Evolutionary conservation across 2,329 filamentous ascomycete genomes (phyloP).

Genomic region (Leptodontidium sp.): DNA sequence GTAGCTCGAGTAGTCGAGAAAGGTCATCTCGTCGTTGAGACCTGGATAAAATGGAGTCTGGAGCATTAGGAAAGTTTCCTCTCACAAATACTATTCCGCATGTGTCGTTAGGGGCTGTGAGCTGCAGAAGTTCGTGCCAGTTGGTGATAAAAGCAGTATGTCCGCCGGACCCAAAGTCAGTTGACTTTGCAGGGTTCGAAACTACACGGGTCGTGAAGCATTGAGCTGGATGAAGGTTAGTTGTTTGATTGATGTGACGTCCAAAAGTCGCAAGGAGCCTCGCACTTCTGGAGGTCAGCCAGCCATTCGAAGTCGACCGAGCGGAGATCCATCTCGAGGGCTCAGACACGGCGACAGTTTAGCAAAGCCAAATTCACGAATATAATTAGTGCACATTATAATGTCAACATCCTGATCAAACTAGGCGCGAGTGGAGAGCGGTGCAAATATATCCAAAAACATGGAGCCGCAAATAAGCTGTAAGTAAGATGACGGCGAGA

Average conservation of each 20-base stretch:
- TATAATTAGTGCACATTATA: too few relatives aligned
- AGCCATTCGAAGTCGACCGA: slow-evolving; percentile 28
- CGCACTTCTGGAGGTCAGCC: slow-evolving; percentile 31
- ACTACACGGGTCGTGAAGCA: slow-evolving; percentile 32
- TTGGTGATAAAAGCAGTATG: slow-evolving; percentile 36
- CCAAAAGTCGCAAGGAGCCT: background rate
- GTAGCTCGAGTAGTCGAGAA: too few relatives aligned
- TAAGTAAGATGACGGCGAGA: slow-evolving; percentile 11
- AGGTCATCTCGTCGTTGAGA: slow-evolving; percentile 32
- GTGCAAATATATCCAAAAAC: too few relatives aligned
- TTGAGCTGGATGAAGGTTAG: slow-evolving; percentile 26
- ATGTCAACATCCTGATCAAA: too few relatives aligned
- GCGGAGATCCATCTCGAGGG: slow-evolving; percentile 3
- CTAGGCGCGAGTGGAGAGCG: too few relatives aligned
- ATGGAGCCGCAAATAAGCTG: background rate
- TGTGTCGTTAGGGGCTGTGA: slow-evolving; percentile 34
- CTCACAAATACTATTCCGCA: slow-evolving; percentile 36
- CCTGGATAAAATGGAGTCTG: slow-evolving; percentile 35
- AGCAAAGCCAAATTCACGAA: too few relatives aligned
- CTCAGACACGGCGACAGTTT: too few relatives aligned
- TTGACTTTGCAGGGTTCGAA: slow-evolving; percentile 33
- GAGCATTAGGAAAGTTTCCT: slow-evolving; percentile 32
- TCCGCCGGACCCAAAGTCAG: slow-evolving; percentile 35
- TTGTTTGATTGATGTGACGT: background rate
- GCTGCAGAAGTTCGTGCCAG: slow-evolving; percentile 37